Conservation (phyloP, 306 rosid species). For the Quercus cerris region DNA sequence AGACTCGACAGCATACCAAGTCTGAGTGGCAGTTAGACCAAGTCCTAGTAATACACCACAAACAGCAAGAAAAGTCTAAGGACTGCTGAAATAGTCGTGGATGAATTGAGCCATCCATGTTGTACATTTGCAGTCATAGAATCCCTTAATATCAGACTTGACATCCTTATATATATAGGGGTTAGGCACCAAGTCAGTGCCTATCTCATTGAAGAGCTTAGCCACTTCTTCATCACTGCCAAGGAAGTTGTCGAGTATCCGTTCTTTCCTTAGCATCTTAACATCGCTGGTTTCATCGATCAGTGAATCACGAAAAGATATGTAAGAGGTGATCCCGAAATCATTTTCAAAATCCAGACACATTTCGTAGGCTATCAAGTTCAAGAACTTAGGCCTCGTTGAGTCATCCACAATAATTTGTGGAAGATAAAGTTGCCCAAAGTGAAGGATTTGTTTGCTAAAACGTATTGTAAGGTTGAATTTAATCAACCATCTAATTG, state of each 20-base stretch:
- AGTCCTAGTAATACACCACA: not conserved
- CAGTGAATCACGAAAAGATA: slow-evolving; percentile 18
- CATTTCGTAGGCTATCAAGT: slow-evolving; percentile 25
- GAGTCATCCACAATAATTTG: slow-evolving; percentile 12
- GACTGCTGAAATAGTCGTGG: slow-evolving; percentile 16
- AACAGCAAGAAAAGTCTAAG: slow-evolving; percentile 20
- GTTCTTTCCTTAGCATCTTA: not conserved
- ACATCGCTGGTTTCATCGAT: slow-evolving; percentile 12
- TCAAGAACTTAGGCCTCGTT: slow-evolving; percentile 1
- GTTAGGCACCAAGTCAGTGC: slow-evolving; percentile 19
- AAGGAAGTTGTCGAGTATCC: slow-evolving; percentile 2
- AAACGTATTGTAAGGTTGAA: too few relatives aligned
- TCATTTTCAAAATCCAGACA: slow-evolving; percentile 9
- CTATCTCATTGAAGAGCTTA: slow-evolving; percentile 16
- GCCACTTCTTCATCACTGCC: slow-evolving; percentile 29
- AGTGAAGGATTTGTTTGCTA: not conserved
- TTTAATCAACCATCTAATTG: too few relatives aligned
- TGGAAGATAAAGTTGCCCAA: slow-evolving; percentile 10
- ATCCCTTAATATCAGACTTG: not conserved
- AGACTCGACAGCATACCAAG: slow-evolving; percentile 1
- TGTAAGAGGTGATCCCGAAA: slow-evolving; percentile 6
- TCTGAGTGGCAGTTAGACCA: not conserved
- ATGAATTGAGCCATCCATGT: slow-evolving; percentile 22
- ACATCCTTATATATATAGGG: not conserved
- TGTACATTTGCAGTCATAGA: slow-evolving; percentile 12